Evolutionary conservation across 1,284 basidiomycete species (phyloP), one percentile per base, ranked within the genome.

Genomic region (Ceratobasidium sp.): DNA sequence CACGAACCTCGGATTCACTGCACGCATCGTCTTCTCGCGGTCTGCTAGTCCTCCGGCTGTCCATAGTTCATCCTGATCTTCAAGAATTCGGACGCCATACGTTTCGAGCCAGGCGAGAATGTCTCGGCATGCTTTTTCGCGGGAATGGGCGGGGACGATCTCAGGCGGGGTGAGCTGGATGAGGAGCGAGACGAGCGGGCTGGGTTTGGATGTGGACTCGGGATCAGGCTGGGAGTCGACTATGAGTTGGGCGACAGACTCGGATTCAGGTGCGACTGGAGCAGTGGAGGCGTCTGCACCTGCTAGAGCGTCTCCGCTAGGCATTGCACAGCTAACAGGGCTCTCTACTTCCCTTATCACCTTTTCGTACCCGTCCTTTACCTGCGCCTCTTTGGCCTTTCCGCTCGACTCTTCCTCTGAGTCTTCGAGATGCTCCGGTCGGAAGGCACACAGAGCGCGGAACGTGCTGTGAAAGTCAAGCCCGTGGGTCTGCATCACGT

Each of bases 381-480:
- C 41, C 11, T 23, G n/a, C 41, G 28, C 44, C 8, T 52, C 49
- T 21, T 64, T 50, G n/a, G 44, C 44, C 28, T 64, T 64, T 16
- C 47, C 21, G 11, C 23, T 35, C 18, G 1, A 16, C 21, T 67
- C 21, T 18, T 49, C 41, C 14, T 54, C 67, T n/a, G 44, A 43
- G 28, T 74, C 73, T 7, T 55, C 28, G 41, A 64, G 41, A n/a
- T 64, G 72, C 46, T 44, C 62, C 1, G 89, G 86, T n/a, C 82
- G 82, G 85, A 96, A 95, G 50, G 82, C 82, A 4, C 85, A 85
- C 1, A 97, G 83, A 5, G 81, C 83, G 43, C 95, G 88, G 85
- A 96, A 92, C 1, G 93, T 91, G 5, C 86, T 84, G 79, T 95
- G 90, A 82, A 95, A 96, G 82, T 98, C 96, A 21, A 96, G 84